These are phyloP conservation scores for Syzygium grande DNA, from an alignment of 345 rosid genomes.

Conservation along the genomic window DNA sequence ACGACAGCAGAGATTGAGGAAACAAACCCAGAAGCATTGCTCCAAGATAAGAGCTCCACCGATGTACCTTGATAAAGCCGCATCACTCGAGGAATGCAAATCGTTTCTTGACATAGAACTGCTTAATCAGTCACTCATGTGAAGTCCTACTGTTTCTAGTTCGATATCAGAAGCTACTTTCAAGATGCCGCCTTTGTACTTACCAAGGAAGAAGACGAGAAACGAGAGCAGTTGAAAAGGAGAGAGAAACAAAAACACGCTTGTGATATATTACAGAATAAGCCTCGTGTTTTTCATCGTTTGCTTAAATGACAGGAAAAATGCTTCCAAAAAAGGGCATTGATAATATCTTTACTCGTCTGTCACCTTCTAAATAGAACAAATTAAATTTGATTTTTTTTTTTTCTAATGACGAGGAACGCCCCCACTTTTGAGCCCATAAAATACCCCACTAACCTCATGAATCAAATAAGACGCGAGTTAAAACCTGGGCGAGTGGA, in stretches of 20 bases:
- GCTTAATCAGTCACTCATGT: neutral
- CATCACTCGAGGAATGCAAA: neutral
- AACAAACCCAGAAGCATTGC: neutral
- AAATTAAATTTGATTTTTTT: neutral
- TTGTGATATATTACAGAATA: too few species aligned
- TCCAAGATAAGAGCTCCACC: neutral
- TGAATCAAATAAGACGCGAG: neutral
- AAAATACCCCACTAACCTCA: neutral
- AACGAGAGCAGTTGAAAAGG: too few species aligned
- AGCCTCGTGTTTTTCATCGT: too few species aligned
- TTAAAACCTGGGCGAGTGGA: fast-evolving
- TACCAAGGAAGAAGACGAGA: too few species aligned
- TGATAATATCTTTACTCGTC: neutral
- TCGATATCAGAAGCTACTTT: neutral
- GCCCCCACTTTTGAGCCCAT: neutral
- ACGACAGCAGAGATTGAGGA: neutral
- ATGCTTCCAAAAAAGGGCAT: neutral
- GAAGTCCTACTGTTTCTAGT: neutral
- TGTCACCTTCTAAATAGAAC: neutral
- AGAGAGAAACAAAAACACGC: too few species aligned
- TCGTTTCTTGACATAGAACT: neutral
- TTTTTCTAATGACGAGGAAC: neutral
- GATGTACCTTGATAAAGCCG: neutral
- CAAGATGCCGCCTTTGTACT: neutral
- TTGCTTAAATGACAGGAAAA: too few species aligned